phyloP scores from a whole-genome alignment of 2,329 filamentous ascomycete species.

The Aspergillus luchuensis region DNA sequence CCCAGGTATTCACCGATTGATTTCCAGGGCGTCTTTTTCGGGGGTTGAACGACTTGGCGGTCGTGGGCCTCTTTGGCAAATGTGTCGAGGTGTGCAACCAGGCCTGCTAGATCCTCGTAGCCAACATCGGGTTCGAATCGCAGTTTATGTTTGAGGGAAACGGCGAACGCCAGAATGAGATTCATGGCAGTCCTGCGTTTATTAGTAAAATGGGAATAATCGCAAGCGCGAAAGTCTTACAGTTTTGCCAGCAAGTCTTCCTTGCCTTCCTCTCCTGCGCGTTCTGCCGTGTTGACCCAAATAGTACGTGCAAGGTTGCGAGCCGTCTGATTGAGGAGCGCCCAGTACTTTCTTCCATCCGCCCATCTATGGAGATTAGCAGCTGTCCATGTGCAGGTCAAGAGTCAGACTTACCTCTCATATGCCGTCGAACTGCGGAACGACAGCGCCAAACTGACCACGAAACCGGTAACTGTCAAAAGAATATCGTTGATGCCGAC shows the following conservation, averaged over 20 bases:
- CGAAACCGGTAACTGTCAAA: constrained; percentile 77
- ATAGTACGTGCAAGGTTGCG: constrained; percentile 68
- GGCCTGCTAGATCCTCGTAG: constrained; percentile 71
- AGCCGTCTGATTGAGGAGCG: constrained; percentile 57
- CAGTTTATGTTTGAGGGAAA: constrained; percentile 77
- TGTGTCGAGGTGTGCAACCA: constrained; percentile 73
- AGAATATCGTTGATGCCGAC: constrained; percentile 67
- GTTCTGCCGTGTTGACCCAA: constrained; percentile 74
- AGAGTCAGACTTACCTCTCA: constrained; percentile 55
- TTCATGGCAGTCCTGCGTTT: constrained; percentile 64
- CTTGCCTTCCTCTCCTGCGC: constrained; percentile 60
- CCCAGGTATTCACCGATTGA: constrained; percentile 71
- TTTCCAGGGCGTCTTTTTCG: constrained; percentile 61
- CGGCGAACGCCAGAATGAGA: constrained; percentile 74
- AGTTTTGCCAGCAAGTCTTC: constrained; percentile 70
- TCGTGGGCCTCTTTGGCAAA: constrained; percentile 66
- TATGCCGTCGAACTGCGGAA: constrained; percentile 78
- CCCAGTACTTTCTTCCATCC: constrained; percentile 66
- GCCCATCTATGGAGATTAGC: constrained; percentile 46
- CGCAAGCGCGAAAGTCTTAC: constrained; percentile 28
- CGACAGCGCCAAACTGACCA: constrained; percentile 75
- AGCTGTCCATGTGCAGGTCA: not conserved
- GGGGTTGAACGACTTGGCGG: constrained; percentile 35
- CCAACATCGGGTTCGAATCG: constrained; percentile 80
- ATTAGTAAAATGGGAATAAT: constrained; percentile 14